Evolutionary conservation across 371 early-diverging fungal species (phyloP).

Genomic region (Capillidium rhysosporum): DNA sequence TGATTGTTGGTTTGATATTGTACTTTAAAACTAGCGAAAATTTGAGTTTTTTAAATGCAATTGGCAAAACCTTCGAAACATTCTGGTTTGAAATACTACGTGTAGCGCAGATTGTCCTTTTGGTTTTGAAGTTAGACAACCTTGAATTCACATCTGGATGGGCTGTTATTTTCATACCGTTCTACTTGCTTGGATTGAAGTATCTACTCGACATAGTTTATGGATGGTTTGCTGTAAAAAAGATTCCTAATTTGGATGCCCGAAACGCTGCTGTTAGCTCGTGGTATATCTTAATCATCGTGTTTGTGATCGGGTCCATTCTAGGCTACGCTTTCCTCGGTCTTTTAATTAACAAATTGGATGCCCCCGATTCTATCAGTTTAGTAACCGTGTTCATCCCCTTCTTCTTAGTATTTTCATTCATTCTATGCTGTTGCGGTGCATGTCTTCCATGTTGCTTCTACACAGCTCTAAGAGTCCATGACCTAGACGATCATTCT

Average conservation of each 20-base stretch:
- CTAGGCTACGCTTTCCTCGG: slow-evolving; percentile 51
- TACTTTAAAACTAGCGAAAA: not conserved
- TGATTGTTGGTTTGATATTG: slow-evolving; percentile 10
- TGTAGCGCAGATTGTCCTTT: slow-evolving; percentile 26
- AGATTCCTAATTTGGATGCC: slow-evolving; percentile 23
- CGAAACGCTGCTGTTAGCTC: slow-evolving; percentile 25
- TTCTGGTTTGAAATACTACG: slow-evolving; percentile 37
- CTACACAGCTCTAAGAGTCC: not conserved
- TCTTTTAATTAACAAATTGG: slow-evolving; percentile 39
- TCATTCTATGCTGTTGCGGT: slow-evolving; percentile 43
- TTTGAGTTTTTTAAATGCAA: slow-evolving; percentile 3
- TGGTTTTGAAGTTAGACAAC: slow-evolving; percentile 35
- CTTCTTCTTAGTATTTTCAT: slow-evolving; percentile 47
- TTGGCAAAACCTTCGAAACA: slow-evolving; percentile 13
- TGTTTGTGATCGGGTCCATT: slow-evolving; percentile 24
- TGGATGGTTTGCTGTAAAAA: slow-evolving; percentile 22
- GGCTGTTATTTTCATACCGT: slow-evolving; percentile 59
- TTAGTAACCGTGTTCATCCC: slow-evolving; percentile 53
- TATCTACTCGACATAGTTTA: slow-evolving; percentile 24
- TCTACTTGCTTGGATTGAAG: slow-evolving; percentile 40
- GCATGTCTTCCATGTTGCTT: slow-evolving; percentile 46
- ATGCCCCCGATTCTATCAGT: slow-evolving; percentile 21
- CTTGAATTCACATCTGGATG: slow-evolving; percentile 23
- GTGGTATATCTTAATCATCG: slow-evolving; percentile 22
- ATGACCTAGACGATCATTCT: not conserved